These are phyloP conservation scores for Kandelia obovata DNA, from an alignment of 345 rosid genomes.

Conservation along the genomic window DNA sequence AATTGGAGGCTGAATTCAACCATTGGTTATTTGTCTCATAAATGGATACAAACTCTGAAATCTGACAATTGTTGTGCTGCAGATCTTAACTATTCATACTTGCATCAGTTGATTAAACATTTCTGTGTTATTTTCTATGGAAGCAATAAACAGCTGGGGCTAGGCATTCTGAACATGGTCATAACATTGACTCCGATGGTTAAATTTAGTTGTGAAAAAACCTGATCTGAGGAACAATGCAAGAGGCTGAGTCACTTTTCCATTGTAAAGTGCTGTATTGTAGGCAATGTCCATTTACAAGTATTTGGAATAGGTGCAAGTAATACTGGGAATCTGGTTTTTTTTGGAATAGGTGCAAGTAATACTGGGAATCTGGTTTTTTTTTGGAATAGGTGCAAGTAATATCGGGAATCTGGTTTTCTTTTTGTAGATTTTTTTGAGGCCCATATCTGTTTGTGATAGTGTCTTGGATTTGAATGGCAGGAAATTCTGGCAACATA, in stretches of 20 bases:
- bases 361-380: background rate
- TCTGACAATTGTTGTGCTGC: too few species aligned
- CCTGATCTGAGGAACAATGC: too few species aligned
- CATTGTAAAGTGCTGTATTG: background rate
- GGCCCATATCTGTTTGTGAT: constrained; percentile 7
- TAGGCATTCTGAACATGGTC: too few species aligned
- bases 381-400: background rate
- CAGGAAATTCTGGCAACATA: constrained; percentile 25
- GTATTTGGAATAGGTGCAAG: background rate
- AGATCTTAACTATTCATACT: background rate
- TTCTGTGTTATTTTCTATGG: too few species aligned
- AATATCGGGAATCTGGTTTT: background rate
- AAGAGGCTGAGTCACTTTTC: background rate
- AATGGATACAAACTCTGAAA: too few species aligned
- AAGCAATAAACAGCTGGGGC: too few species aligned
- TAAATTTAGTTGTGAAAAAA: too few species aligned
- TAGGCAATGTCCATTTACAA: background rate
- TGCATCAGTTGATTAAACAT: background rate
- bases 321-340: background rate
- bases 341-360: background rate
- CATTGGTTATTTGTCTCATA: too few species aligned
- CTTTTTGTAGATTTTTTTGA: background rate
- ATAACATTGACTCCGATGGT: too few species aligned
- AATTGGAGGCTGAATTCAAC: background rate
- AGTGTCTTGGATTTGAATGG: constrained; percentile 10